These are phyloP conservation scores for Roridomyces roridus DNA, from an alignment of 768 basidiomycete species.

Conservation along the genomic window DNA sequence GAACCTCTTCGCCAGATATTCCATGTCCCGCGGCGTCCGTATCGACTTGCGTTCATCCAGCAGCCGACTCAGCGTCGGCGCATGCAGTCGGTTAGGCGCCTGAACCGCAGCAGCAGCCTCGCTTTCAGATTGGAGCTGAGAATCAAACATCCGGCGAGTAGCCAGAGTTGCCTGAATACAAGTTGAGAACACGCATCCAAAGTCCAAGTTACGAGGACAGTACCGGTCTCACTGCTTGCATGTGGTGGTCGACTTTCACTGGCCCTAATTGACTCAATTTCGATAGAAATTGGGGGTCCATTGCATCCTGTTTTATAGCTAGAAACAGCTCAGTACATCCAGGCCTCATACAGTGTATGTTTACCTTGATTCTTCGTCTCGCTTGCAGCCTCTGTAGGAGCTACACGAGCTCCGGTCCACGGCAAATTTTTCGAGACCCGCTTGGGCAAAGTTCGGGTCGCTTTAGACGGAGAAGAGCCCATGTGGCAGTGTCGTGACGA, in stretches of 20 bases:
- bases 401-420: slow-evolving; percentile 55
- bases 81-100: slow-evolving; percentile 61
- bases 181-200: no score
- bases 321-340: background rate
- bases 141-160: slow-evolving; percentile 56
- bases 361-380: slow-evolving; percentile 59
- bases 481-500: slow-evolving; percentile 39
- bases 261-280: slow-evolving; percentile 71
- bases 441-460: slow-evolving; percentile 60
- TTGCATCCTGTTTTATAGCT: slow-evolving; percentile 71
- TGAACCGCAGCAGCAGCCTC: slow-evolving; percentile 51
- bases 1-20: slow-evolving; percentile 58
- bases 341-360: background rate
- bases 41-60: slow-evolving; percentile 67
- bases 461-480: slow-evolving; percentile 70
- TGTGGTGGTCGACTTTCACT: slow-evolving; percentile 73
- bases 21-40: slow-evolving; percentile 46
- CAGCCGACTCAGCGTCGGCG: slow-evolving; percentile 56
- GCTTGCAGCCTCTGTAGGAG: slow-evolving; percentile 46
- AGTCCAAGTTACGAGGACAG: slow-evolving; percentile 28
- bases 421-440: slow-evolving; percentile 45
- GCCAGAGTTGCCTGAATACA: slow-evolving; percentile 35
- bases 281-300: slow-evolving; percentile 73
- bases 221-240: slow-evolving; percentile 57
- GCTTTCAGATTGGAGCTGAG: slow-evolving; percentile 60